phyloP scores from a whole-genome alignment of 148 eudicot species.

The Spergularia marina region DNA sequence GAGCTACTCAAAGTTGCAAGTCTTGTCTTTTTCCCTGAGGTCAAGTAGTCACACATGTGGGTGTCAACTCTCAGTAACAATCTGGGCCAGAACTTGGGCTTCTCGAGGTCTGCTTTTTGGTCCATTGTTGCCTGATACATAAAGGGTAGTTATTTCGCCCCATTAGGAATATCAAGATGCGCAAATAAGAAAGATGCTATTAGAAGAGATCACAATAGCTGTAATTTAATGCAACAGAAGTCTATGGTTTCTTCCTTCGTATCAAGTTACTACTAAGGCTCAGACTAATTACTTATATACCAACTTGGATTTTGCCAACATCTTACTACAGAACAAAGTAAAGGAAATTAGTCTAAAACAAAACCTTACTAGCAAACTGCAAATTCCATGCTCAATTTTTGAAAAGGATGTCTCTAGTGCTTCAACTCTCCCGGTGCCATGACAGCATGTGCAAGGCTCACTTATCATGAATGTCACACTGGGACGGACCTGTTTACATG shows the following conservation, averaged over 20 bases:
- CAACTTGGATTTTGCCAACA: background rate
- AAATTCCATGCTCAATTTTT: slow-evolving; percentile 88
- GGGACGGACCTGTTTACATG: slow-evolving; percentile 71
- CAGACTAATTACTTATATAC: background rate
- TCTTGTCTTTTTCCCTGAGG: slow-evolving; percentile 72
- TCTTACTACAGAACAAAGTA: background rate
- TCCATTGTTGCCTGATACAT: slow-evolving; percentile 56
- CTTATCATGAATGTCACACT: slow-evolving; percentile 93
- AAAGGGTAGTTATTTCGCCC: background rate
- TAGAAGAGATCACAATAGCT: background rate
- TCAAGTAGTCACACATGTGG: slow-evolving; percentile 75
- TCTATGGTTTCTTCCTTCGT: background rate
- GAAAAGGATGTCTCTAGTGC: slow-evolving; percentile 92
- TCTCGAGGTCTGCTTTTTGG: slow-evolving; percentile 66
- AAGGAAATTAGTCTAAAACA: background rate
- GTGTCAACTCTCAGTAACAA: slow-evolving; percentile 71
- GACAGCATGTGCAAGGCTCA: slow-evolving; percentile 86
- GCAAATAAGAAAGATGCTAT: background rate
- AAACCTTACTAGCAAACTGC: slow-evolving; percentile 72
- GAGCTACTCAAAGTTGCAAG: slow-evolving; percentile 83
- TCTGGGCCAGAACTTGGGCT: slow-evolving; percentile 85
- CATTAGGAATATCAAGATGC: background rate
- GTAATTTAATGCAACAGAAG: no score
- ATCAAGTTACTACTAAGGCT: background rate
- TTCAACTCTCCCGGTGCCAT: slow-evolving; percentile 93